A percentile compares a stretch with the other conserved stretches of the same genome.
phyloP scores from a whole-genome alignment of 805 yeast species.

The Yarrowia sp. region DNA sequence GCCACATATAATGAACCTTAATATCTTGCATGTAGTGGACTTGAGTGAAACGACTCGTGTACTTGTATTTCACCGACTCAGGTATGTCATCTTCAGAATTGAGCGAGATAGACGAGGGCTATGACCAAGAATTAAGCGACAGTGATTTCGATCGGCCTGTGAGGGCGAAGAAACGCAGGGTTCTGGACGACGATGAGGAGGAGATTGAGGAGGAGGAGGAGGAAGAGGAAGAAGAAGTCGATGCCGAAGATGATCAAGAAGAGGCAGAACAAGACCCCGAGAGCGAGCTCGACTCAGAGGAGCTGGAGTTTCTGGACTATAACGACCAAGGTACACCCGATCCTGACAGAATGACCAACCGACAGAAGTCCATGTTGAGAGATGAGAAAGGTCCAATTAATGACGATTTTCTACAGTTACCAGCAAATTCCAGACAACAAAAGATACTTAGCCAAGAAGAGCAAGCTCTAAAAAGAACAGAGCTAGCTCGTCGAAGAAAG shows the following conservation, averaged over 20 bases:
- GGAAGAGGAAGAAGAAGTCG: neutral
- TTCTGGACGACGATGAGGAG: slow-evolving; percentile 7
- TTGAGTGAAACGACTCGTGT: no score
- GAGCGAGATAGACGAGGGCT: slow-evolving; percentile 36
- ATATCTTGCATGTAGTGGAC: no score
- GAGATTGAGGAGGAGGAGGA: slow-evolving; percentile 7
- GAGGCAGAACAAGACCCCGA: slow-evolving; percentile 1
- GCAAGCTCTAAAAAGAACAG: slow-evolving; percentile 79
- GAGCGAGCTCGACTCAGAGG: slow-evolving; percentile 28
- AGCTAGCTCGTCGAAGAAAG: slow-evolving; percentile 85
- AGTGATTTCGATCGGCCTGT: slow-evolving; percentile 24
- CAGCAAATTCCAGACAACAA: slow-evolving; percentile 52
- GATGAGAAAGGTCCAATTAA: slow-evolving; percentile 11
- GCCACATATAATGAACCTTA: no score
- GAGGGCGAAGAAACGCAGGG: slow-evolving; percentile 13
- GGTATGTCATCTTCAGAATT: slow-evolving; percentile 30
- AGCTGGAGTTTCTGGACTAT: slow-evolving; percentile 33
- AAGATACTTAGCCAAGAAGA: slow-evolving; percentile 79
- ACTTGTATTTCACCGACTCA: neutral
- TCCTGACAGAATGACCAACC: slow-evolving; percentile 25
- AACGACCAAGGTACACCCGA: slow-evolving; percentile 29
- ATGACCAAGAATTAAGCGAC: slow-evolving; percentile 21
- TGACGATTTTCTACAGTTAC: slow-evolving; percentile 7
- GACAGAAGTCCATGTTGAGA: slow-evolving; percentile 28
- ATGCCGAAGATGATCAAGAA: neutral